Percentiles rank a stretch among this genome's conserved stretches.
Evolutionary conservation across 352 stramenopile genomes (phyloP).

Genomic region (Pythium volutum): DNA sequence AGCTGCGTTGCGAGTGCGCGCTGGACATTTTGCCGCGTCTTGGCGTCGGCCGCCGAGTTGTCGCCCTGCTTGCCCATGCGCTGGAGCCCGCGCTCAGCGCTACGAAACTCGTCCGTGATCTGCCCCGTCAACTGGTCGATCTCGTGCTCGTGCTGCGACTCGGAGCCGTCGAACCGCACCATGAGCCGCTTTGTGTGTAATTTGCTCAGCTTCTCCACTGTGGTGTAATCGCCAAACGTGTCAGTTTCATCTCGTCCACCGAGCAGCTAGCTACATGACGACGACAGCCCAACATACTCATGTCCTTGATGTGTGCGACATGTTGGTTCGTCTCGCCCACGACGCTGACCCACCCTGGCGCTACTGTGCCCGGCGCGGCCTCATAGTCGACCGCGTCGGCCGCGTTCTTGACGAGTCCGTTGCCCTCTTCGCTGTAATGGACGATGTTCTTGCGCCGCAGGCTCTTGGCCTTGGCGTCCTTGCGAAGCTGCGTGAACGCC

Average conservation of each 20-base stretch:
- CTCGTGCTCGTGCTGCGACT: constrained; percentile 83
- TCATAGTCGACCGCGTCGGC: constrained; percentile 35
- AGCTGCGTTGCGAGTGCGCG: constrained; percentile 94
- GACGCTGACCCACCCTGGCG: constrained; percentile 76
- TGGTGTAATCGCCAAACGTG: background rate
- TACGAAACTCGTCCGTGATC: constrained; percentile 83
- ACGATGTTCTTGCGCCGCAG: constrained; percentile 85
- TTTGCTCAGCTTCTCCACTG: constrained; percentile 85
- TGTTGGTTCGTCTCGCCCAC: constrained; percentile 80
- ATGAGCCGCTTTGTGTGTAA: constrained; percentile 84
- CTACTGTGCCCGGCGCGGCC: constrained; percentile 33
- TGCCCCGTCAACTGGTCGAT: constrained; percentile 78
- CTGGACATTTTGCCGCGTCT: constrained; percentile 85
- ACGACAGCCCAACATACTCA: constrained; percentile 66
- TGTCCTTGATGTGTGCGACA: constrained; percentile 72
- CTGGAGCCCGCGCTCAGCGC: constrained; percentile 68
- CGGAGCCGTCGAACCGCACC: constrained; percentile 83
- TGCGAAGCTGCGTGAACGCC: constrained; percentile 63
- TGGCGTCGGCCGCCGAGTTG: constrained; percentile 74
- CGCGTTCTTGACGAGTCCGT: constrained; percentile 62
- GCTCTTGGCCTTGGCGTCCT: constrained; percentile 80
- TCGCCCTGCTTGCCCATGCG: constrained; percentile 73
- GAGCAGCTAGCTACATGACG: too few relatives aligned
- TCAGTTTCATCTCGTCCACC: background rate
- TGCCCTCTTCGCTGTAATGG: constrained; percentile 59